Evolutionary conservation across 345 rosid genomes (phyloP).

Genomic region (Salix brachista): DNA sequence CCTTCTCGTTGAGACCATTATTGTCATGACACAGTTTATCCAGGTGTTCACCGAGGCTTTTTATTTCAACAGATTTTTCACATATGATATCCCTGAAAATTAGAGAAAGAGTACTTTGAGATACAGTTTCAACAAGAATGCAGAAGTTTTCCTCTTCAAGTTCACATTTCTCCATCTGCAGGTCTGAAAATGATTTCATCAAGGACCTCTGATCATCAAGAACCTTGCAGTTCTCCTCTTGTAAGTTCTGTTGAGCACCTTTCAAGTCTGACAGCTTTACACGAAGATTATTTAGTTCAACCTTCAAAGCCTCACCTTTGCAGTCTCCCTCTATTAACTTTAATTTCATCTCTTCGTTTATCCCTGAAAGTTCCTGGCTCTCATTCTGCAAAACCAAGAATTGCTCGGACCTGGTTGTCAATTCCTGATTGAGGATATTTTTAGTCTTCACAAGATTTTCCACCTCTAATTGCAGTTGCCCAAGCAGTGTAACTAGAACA

Average conservation of each 20-base stretch:
- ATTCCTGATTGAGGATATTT: slow-evolving; percentile 40
- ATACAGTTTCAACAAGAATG: slow-evolving; percentile 44
- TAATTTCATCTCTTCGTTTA: slow-evolving; percentile 49
- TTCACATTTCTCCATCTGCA: slow-evolving; percentile 42
- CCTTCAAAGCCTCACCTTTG: slow-evolving; percentile 55
- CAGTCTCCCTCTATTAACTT: slow-evolving; percentile 46
- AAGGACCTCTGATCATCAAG: slow-evolving; percentile 48
- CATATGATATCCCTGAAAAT: slow-evolving; percentile 46
- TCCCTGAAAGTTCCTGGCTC: slow-evolving; percentile 32
- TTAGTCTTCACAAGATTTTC: slow-evolving; percentile 46
- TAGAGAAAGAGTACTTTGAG: slow-evolving; percentile 51
- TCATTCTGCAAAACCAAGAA: slow-evolving; percentile 41
- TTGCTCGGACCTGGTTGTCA: slow-evolving; percentile 43
- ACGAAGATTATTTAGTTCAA: slow-evolving; percentile 46
- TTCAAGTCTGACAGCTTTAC: slow-evolving; percentile 42
- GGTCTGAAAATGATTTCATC: slow-evolving; percentile 34
- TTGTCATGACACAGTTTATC: slow-evolving; percentile 44
- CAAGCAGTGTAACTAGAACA: slow-evolving; percentile 56
- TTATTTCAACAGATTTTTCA: slow-evolving; percentile 44
- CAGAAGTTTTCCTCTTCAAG: slow-evolving; percentile 61
- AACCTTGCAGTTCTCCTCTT: slow-evolving; percentile 47
- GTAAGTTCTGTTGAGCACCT: slow-evolving; percentile 39
- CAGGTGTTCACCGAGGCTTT: slow-evolving; percentile 37
- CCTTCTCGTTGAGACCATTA: slow-evolving; percentile 50
- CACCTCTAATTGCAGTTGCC: slow-evolving; percentile 59